Evolutionary conservation across 495 filamentous ascomycete species (phyloP), one percentile per base, ranked within the genome.

Genomic region (Cenococcum geophilum): DNA sequence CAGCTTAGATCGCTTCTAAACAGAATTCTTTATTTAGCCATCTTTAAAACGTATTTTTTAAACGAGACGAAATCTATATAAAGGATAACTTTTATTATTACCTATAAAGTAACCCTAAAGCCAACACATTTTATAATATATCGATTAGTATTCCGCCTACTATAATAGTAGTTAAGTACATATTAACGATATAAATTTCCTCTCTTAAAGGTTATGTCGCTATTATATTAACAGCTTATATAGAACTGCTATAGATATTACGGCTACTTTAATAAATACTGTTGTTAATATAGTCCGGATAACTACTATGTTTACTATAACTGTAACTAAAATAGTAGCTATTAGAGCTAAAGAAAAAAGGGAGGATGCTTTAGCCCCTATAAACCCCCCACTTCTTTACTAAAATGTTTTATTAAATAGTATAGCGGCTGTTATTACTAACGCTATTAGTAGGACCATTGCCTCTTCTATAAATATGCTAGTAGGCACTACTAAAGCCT

Each of bases 91-190:
- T 57, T 37, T 11, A 49, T 34, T 18, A 35, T 8, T 21, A 25
- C 52, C 14, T 62, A 5, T 10, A 23, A 1, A 1, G 20, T 12
- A 9, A 21, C 14, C 23, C 6, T 4, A 36, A 60, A 4, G 22
- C 25, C 5, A 50, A 60, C 34, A 58, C 16, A 6, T 67, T 67
- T 57, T 67, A 56, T 48, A 58, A 60, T 32, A 43, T 32, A 20
- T 55, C 21, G 35, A 51, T 63, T 23, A 37, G 32, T 6, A 63
- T 67, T 20, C 56, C 57, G 1, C 65, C 61, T 16, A 36, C 59
- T 18, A 68, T 62, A 4, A 52, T 49, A 18, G 57, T 42, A 37
- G 65, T 65, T 12, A 64, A 71, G 2, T 62, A 51, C 45, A 70
- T 64, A 0, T 64, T 62, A 1, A 62, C 37, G n/a, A 63, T 64